A percentile compares a stretch with the other conserved stretches of the same genome.
Evolutionary conservation across 1,284 basidiomycete species (phyloP).

Genomic region (Papiliotrema flavescens): DNA sequence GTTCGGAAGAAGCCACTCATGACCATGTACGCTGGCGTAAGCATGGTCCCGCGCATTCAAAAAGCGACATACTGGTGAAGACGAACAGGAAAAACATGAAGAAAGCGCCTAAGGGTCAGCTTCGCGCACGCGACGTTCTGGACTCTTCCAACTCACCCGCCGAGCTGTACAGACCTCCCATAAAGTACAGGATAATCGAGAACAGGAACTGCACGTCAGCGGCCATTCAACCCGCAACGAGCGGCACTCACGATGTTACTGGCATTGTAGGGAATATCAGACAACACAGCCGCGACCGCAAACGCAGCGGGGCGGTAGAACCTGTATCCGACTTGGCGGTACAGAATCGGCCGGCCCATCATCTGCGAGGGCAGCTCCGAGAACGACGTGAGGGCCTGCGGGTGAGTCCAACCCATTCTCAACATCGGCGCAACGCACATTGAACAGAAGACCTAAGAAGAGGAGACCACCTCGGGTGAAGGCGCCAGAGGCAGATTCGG

Average conservation of each 20-base stretch:
- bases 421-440: constrained; percentile 21
- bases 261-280: constrained; percentile 54
- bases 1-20: constrained; percentile 52
- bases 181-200: constrained; percentile 51
- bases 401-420: too few relatives aligned
- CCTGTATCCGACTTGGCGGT: constrained; percentile 66
- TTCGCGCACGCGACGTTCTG: too few relatives aligned
- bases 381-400: constrained; percentile 46
- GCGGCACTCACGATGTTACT: constrained; percentile 38
- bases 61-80: constrained; percentile 16
- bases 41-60: too few relatives aligned
- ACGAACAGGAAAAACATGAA: constrained; percentile 50
- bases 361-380: constrained; percentile 56
- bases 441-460: constrained; percentile 69
- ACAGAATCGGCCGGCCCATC: constrained; percentile 67
- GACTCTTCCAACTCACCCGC: constrained; percentile 31
- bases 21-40: constrained; percentile 41
- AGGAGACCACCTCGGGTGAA: constrained; percentile 85
- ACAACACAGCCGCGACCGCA: constrained; percentile 43
- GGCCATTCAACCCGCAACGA: background rate
- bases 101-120: constrained; percentile 37
- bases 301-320: constrained; percentile 65
- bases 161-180: constrained; percentile 47
- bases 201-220: constrained; percentile 44
- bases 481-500: constrained; percentile 68